Conservation (phyloP, 208 protist species). For the Trichomonas vaginalis region DNA sequence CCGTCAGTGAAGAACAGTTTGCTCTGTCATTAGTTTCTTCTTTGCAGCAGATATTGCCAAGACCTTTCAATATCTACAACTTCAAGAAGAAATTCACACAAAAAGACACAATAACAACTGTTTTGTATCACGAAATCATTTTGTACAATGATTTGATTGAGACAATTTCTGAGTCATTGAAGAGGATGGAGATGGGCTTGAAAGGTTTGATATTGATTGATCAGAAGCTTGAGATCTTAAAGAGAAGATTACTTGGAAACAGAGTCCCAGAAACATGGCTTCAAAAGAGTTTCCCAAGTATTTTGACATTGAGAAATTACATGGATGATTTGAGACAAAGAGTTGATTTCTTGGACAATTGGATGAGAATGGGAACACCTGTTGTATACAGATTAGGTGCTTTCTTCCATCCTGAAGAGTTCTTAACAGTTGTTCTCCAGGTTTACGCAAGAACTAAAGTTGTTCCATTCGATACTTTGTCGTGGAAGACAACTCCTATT, state of each 20-base stretch:
- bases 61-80: not conserved
- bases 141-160: slow-evolving; percentile 62
- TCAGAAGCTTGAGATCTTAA: slow-evolving; percentile 50
- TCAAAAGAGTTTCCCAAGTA: slow-evolving; percentile 81
- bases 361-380: slow-evolving; percentile 37
- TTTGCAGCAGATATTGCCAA: not conserved
- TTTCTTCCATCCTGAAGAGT: slow-evolving; percentile 93
- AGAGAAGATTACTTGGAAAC: slow-evolving; percentile 40
- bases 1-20: not conserved
- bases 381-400: slow-evolving; percentile 61
- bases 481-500: not conserved
- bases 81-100: not conserved
- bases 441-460: slow-evolving; percentile 80
- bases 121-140: slow-evolving; percentile 68
- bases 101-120: slow-evolving; percentile 55
- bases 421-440: slow-evolving; percentile 93
- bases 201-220: slow-evolving; percentile 56
- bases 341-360: slow-evolving; percentile 72
- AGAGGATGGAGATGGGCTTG: slow-evolving; percentile 74
- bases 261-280: slow-evolving; percentile 74
- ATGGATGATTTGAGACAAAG: slow-evolving; percentile 76
- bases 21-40: not conserved
- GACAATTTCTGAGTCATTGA: slow-evolving; percentile 64
- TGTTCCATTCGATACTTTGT: slow-evolving; percentile 67
- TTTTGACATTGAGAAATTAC: slow-evolving; percentile 72